These are phyloP conservation scores for Rhizopogon vulgaris DNA, from an alignment of 768 basidiomycete genomes.

Conservation along the genomic window DNA sequence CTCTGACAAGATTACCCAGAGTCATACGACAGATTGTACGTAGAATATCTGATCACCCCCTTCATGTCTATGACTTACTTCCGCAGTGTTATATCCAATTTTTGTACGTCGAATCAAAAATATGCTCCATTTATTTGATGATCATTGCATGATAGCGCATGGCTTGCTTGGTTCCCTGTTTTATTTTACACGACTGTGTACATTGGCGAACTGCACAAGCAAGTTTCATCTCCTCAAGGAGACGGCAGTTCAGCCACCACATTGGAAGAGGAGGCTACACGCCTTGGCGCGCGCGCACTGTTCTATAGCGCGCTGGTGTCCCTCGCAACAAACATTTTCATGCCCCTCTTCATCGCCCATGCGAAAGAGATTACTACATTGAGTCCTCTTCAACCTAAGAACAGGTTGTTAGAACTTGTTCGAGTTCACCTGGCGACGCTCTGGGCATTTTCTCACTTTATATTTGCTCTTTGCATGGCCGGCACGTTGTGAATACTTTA, in stretches of 20 bases:
- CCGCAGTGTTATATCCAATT: constrained; percentile 71
- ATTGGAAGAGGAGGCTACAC: constrained; percentile 64
- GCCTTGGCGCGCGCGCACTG: constrained; percentile 79
- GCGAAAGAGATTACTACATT: constrained; percentile 8
- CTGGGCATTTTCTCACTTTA: constrained; percentile 73
- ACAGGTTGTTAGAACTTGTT: constrained; percentile 33
- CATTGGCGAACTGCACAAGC: constrained; percentile 81
- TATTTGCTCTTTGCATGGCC: constrained; percentile 75
- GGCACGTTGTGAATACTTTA: constrained; percentile 66
- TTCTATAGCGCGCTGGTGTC: constrained; percentile 71
- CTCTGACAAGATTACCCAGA: constrained; percentile 61
- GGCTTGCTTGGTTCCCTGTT: constrained; percentile 90
- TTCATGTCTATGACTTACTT: constrained; percentile 5
- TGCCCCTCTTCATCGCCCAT: constrained; percentile 56
- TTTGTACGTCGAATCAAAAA: constrained; percentile 45
- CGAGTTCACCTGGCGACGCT: constrained; percentile 61
- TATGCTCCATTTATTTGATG: neutral
- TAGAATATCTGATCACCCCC: constrained; percentile 13
- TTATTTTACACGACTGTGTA: constrained; percentile 87
- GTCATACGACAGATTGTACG: constrained; percentile 78
- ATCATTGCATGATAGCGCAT: constrained; percentile 42
- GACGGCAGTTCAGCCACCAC: constrained; percentile 26
- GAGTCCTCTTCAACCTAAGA: constrained; percentile 14
- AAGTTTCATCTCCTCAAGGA: constrained; percentile 27
- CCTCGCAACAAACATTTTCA: constrained; percentile 57